Base-by-base conservation (phyloP, 2,329 filamentous ascomycete species). In the Pseudocercospora fijiensis region DNA sequence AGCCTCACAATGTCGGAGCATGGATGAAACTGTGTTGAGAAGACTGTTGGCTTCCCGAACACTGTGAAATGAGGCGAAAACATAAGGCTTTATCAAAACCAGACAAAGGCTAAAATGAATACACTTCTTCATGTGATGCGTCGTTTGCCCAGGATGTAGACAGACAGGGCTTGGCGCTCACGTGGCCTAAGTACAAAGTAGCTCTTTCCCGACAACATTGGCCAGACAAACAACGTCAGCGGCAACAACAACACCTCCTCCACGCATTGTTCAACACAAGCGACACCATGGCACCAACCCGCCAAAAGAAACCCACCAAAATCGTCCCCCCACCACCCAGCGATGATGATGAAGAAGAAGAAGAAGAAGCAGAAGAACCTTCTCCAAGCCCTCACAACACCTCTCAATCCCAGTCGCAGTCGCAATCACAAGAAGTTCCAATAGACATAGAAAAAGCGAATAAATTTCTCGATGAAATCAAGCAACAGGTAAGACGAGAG, bases 231-330 rank as follows among this genome's bases (percentile, higher is more conserved):
- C 30, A 37, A 37, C 33, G 13, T 37, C 33, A 37, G 33, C 33
- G 13, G 33, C 27, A 9, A 22, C 27, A 33, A 9, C 52, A 3
- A 11, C 11, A 30, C 22, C 52, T 18, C 53, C 20, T 13, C 16
- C 30, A 24, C 53, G 53, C 28, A 41, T 33, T 56, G 53, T 56
- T 56, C 53, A 56, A 56, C 53, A 56, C 56, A 58, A 49, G 57
- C 57, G 56, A 22, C 41, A 20, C 30, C 52, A 67, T 67, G 68
- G 65, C 61, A 27, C 60, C 58, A 27, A 6, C 28, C 27, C 59
- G 49, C 28, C 60, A 63, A 16, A 65, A 57, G 30, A 65, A 63
- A 24, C 6, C 58, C 7, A 18, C 53, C 53, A 56, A 56, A 10
- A 26, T 41, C n/a, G 28, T 56, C 28, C 13, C 18, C 5, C 53